phyloP scores from a whole-genome alignment of 2,329 filamentous ascomycete species.

The Fusarium temperatum region DNA sequence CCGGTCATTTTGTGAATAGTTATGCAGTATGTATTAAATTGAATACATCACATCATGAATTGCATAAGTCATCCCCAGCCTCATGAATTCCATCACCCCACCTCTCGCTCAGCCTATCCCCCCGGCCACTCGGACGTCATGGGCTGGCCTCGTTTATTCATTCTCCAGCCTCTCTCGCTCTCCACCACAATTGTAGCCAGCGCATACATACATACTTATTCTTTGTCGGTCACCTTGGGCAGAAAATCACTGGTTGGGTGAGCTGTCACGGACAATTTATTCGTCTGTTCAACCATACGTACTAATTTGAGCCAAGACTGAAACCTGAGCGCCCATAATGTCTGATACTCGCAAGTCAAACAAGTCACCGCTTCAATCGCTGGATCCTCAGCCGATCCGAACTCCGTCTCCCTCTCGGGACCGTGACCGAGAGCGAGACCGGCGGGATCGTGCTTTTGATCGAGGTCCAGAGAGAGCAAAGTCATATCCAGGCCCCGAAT shows the following conservation, averaged over 20 bases:
- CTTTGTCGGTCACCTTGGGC: slow-evolving; percentile 8
- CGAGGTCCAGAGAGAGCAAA: slow-evolving; percentile 33
- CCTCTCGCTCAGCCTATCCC: slow-evolving; percentile 25
- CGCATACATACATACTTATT: slow-evolving; percentile 18
- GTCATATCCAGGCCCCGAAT: slow-evolving; percentile 32
- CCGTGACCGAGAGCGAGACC: slow-evolving; percentile 13
- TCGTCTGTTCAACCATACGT: not conserved
- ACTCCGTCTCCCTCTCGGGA: slow-evolving; percentile 38
- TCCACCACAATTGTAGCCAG: slow-evolving; percentile 27
- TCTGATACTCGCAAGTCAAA: slow-evolving; percentile 32
- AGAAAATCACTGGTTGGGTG: not conserved
- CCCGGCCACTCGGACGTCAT: slow-evolving; percentile 37
- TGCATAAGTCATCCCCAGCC: slow-evolving; percentile 40
- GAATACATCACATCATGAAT: slow-evolving; percentile 14
- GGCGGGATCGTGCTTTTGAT: slow-evolving; percentile 14
- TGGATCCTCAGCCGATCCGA: slow-evolving; percentile 43
- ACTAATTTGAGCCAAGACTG: not conserved
- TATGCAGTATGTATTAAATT: not conserved
- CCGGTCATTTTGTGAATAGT: slow-evolving; percentile 11
- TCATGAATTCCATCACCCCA: slow-evolving; percentile 33
- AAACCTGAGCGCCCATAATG: slow-evolving; percentile 12
- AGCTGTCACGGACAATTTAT: not conserved
- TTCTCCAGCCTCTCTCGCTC: slow-evolving; percentile 36
- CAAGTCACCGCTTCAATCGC: slow-evolving; percentile 37
- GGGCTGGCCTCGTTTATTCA: slow-evolving; percentile 33